Percentiles rank a stretch among this genome's conserved stretches.
phyloP scores from a whole-genome alignment of 805 yeast species.

The Yarrowia phangngaensis region DNA sequence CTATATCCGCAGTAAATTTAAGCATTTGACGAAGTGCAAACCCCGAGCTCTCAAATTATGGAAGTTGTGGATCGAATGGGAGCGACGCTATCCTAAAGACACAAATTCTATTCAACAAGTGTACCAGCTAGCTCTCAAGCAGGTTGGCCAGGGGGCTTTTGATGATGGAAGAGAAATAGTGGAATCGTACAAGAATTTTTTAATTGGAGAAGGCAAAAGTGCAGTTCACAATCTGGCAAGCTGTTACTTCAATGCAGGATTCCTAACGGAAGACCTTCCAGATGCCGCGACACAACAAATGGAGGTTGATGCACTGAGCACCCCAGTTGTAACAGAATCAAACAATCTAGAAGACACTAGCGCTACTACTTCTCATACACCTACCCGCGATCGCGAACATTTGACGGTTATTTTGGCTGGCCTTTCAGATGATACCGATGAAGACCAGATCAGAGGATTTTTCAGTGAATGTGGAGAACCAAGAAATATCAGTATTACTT shows the following conservation, averaged over 20 bases:
- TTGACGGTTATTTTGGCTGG: slow-evolving; percentile 14
- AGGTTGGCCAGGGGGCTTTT: not conserved
- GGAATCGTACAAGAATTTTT: slow-evolving; percentile 10
- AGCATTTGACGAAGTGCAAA: slow-evolving; percentile 5
- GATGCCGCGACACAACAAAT: not conserved
- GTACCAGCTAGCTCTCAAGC: slow-evolving; percentile 14
- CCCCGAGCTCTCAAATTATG: not conserved
- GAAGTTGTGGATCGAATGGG: slow-evolving; percentile 17
- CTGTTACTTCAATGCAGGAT: slow-evolving; percentile 15
- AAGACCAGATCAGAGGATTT: not conserved
- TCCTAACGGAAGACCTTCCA: not conserved
- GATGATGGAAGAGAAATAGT: slow-evolving; percentile 1
- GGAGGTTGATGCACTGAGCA: slow-evolving; percentile 9
- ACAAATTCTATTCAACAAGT: slow-evolving; percentile 21
- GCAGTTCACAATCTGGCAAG: slow-evolving; percentile 3
- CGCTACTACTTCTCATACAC: not conserved
- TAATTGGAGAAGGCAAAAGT: slow-evolving; percentile 4
- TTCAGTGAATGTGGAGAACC: slow-evolving; percentile 19
- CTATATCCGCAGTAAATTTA: slow-evolving; percentile 6
- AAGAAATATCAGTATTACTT: slow-evolving; percentile 3
- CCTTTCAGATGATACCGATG: not conserved
- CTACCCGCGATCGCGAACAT: slow-evolving; percentile 12
- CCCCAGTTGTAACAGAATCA: too few relatives aligned
- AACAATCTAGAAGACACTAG: not conserved
- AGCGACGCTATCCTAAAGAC: slow-evolving; percentile 15